Evolutionary conservation across 108 stramenopile genomes (phyloP), one percentile per base, ranked within the genome.

Genomic region (Conticribra guillardii): DNA sequence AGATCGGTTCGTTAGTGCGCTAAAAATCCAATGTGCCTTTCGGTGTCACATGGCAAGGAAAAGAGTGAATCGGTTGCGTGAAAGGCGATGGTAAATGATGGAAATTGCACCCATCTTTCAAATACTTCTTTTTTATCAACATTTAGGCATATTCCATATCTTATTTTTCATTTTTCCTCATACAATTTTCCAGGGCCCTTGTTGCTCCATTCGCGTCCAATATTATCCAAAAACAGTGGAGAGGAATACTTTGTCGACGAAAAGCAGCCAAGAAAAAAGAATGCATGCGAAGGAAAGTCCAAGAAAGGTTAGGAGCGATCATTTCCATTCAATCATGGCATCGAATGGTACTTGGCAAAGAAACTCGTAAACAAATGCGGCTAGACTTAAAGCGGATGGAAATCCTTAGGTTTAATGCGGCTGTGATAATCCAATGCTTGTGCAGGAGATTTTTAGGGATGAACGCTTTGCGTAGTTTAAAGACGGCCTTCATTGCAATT

Each of bases 171-270:
- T n/a, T n/a, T n/a, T n/a, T n/a, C n/a, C n/a, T n/a, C n/a, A n/a
- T n/a, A n/a, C n/a, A n/a, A n/a, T n/a, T n/a, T n/a, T n/a, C n/a
- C n/a, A n/a, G n/a, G 68, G 47, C 29, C 9, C 21, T 51, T 0
- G 47, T 77, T 23, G 30, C 62, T 33, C 76, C 76, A 16, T 23
- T 41, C 32, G 69, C 62, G n/a, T 77, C 68, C 21, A 64, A 0
- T 8, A 49, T 52, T 30, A 77, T 77, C 9, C 76, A 77, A 60
- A 54, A 23, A 26, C 69, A 51, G 46, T 78, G 69, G 57, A 48
- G 76, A 60, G 76, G 69, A 16, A 54, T 71, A 0, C 76, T 78
- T 21, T 68, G 69, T 4, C 47, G 69, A 31, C 60, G 76, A 63
- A 70, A 53, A 31, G 69, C 59, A 30, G 41, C 30, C 1, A 18